phyloP scores from a whole-genome alignment of 2,329 filamentous ascomycete genomes.

The Diplodia scrobiculata region DNA sequence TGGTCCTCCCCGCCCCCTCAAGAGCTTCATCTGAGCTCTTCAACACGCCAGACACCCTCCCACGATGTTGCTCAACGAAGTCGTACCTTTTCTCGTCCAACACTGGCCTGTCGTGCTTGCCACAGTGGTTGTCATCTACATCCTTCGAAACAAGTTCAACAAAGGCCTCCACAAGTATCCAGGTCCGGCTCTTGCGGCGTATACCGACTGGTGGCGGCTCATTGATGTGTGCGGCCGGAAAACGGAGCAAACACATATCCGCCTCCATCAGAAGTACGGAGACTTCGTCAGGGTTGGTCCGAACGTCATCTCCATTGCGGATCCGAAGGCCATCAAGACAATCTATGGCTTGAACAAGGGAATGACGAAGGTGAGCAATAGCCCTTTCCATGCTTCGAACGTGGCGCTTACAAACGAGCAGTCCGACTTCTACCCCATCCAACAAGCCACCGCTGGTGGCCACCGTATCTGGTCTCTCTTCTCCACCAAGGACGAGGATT shows the following conservation, averaged over 20 bases:
- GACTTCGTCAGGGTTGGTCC: conserved; percentile 75
- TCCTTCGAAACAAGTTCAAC: conserved; percentile 52
- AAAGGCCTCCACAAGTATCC: conserved; percentile 70
- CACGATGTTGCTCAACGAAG: conserved; percentile 44
- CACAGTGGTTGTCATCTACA: conserved; percentile 38
- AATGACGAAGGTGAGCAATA: conserved; percentile 65
- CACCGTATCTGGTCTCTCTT: conserved; percentile 71
- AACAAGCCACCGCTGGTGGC: conserved; percentile 71
- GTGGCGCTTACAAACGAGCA: conserved; percentile 38
- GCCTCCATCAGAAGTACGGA: conserved; percentile 70
- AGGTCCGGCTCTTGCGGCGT: conserved; percentile 67
- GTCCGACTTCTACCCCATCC: conserved; percentile 80
- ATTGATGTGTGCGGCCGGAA: conserved; percentile 66
- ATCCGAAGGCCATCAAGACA: conserved; percentile 70
- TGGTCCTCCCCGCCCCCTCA: background rate
- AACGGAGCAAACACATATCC: conserved; percentile 68
- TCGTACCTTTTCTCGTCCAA: conserved; percentile 40
- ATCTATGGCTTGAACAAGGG: conserved; percentile 85
- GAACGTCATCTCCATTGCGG: conserved; percentile 71
- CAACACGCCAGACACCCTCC: conserved; percentile 17
- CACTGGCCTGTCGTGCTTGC: conserved; percentile 50
- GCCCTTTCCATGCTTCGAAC: background rate
- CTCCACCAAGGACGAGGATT: conserved; percentile 72
- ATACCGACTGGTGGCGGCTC: conserved; percentile 75
- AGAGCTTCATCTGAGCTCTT: conserved; percentile 11